Percentiles rank a stretch among this genome's conserved stretches.
Evolutionary conservation across 1,284 basidiomycete species (phyloP).

Genomic region (Inonotus obliquus): DNA sequence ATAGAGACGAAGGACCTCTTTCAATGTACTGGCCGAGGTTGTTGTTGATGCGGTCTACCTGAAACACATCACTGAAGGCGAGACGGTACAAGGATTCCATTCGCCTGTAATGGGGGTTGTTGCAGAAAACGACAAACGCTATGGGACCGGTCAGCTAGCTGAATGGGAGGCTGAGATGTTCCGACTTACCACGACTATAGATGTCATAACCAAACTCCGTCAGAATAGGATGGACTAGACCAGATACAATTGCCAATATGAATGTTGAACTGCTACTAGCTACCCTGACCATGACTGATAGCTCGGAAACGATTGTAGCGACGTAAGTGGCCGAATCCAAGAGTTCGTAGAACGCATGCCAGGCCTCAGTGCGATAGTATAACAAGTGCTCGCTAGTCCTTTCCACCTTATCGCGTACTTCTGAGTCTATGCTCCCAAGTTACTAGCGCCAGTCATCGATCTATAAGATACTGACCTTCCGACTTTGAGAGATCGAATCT

Average conservation of each 20-base stretch:
- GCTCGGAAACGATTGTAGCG: neutral
- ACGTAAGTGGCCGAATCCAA: neutral
- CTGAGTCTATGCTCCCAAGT: neutral
- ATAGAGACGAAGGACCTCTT: neutral
- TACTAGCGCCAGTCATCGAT: neutral
- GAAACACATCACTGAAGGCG: neutral
- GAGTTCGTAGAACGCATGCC: neutral
- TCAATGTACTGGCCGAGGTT: slow-evolving; percentile 5
- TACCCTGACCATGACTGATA: neutral
- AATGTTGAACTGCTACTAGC: neutral
- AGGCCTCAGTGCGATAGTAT: neutral
- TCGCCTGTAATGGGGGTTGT: slow-evolving; percentile 11
- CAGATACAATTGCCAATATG: neutral
- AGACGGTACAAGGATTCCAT: slow-evolving; percentile 4
- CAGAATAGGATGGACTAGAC: neutral
- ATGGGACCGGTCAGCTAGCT: neutral
- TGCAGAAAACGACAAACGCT: slow-evolving; percentile 10
- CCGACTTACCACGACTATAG: neutral
- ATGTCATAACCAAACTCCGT: neutral
- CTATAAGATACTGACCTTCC: neutral
- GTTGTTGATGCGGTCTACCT: slow-evolving; percentile 1
- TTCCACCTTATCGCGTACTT: neutral
- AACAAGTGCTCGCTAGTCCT: neutral
- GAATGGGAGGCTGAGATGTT: too few relatives aligned
- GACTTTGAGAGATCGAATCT: neutral